Conservation (phyloP, 345 rosid genomes). For the Nephelium lappaceum region DNA sequence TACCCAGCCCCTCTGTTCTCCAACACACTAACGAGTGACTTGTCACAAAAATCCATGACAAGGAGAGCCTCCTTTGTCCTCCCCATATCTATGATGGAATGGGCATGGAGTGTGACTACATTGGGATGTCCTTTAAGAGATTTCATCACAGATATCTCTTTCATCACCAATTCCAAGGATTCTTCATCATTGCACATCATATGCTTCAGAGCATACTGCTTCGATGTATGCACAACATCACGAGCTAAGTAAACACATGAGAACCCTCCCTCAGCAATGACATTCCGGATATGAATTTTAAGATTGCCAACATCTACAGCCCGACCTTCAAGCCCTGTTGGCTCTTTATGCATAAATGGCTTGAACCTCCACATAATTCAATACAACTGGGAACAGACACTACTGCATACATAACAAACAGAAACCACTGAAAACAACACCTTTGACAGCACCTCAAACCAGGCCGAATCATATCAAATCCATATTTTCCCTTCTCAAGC, state of each 20-base stretch:
- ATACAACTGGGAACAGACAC: slow-evolving; percentile 21
- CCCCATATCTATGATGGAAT: slow-evolving; percentile 79
- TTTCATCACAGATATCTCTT: slow-evolving; percentile 85
- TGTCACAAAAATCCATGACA: slow-evolving; percentile 91
- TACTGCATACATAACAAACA: slow-evolving; percentile 33
- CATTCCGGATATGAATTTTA: slow-evolving; percentile 69
- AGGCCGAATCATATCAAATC: background rate
- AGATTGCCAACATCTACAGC: slow-evolving; percentile 74
- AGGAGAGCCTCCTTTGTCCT: slow-evolving; percentile 93
- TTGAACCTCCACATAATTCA: slow-evolving; percentile 93
- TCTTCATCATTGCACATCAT: slow-evolving; percentile 93
- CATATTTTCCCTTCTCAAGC: background rate
- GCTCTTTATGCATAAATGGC: slow-evolving; percentile 80
- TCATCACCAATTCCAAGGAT: slow-evolving; percentile 66
- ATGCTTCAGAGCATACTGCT: slow-evolving; percentile 94
- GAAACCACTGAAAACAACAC: background rate
- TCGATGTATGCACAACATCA: slow-evolving; percentile 65
- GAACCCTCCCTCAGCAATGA: slow-evolving; percentile 96
- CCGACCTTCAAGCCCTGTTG: slow-evolving; percentile 91
- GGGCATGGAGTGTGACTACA: slow-evolving; percentile 66
- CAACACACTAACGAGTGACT: slow-evolving; percentile 77
- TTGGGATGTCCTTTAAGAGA: slow-evolving; percentile 91
- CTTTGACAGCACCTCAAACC: background rate
- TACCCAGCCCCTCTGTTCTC: slow-evolving; percentile 83
- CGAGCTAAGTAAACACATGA: slow-evolving; percentile 88